Evolutionary conservation across 768 basidiomycete species (phyloP).

Genomic region (Coprinellus micaceus): DNA sequence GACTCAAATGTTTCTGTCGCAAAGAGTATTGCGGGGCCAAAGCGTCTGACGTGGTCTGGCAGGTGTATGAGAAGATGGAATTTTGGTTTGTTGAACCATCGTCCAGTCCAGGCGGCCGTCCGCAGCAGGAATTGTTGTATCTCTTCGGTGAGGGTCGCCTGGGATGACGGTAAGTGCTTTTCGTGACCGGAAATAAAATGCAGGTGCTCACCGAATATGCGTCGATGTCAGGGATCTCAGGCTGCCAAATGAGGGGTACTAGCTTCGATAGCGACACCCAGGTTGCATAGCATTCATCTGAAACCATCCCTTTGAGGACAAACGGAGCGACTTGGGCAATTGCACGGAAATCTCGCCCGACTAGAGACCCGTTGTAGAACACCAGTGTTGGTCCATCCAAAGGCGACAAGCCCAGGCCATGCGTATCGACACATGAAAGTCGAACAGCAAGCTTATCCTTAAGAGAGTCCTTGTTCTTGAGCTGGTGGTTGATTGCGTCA

Average conservation of each 20-base stretch:
- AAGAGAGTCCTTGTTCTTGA: constrained; percentile 20
- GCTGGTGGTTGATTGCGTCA: constrained; percentile 26
- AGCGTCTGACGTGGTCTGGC: constrained; percentile 30
- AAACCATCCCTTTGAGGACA: constrained; percentile 34
- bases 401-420: constrained; percentile 29
- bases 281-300: constrained; percentile 20
- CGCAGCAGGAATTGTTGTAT: constrained; percentile 35
- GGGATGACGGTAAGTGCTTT: neutral
- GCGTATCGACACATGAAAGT: constrained; percentile 26
- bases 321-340: constrained; percentile 35
- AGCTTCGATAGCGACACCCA: constrained; percentile 32
- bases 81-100: constrained; percentile 41
- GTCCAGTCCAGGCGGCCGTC: constrained; percentile 24
- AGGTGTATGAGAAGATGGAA: constrained; percentile 41
- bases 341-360: constrained; percentile 30
- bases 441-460: constrained; percentile 25
- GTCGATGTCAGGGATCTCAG: constrained; percentile 31
- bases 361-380: constrained; percentile 33
- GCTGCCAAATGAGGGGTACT: constrained; percentile 37
- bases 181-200: no score
- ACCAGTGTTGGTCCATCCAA: constrained; percentile 33
- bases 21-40: constrained; percentile 42
- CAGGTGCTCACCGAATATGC: constrained; percentile 16
- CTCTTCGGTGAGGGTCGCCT: constrained; percentile 24
- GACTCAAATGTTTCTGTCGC: constrained; percentile 42